Evolutionary conservation across 192 early-diverging fungal species (phyloP), one percentile per base, ranked within the genome.

Genomic region (Backusella sp.): DNA sequence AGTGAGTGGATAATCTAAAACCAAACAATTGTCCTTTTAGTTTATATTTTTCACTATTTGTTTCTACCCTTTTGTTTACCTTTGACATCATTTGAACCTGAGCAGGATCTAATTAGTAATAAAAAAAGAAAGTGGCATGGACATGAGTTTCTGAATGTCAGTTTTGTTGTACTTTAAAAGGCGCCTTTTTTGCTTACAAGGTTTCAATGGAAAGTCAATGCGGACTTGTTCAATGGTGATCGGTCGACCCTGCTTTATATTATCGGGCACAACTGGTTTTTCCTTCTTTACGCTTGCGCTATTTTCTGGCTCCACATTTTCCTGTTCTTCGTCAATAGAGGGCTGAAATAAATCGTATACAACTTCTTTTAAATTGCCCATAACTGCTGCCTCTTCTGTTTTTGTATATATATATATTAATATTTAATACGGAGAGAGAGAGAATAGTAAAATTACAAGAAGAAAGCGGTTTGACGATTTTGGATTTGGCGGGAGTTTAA

Each of bases 1-100:
- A 90, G 73, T 1, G 88, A 86, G 3, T 82, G 76, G 17, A 89
- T 80, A 79, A 82, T 82, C 80, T 82, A 49, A 28, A 62, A 26
- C 26, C 8, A 28, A 14, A 62, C 11, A 23, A 12, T 28, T 4
- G 4, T 3, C 5, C 0, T 12, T 12, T 39, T 12, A 39, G 56
- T 4, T 9, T 28, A 26, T 8, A 28, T 6, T 62, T 12, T 56
- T 21, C n/a, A 1, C 53, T 26, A 1, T 23, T 59, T 19, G 1
- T 0, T 26, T 23, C 7, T 62, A 1, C 12, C 26, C 6, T 28
- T 28, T 62, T 62, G 2, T 28, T 62, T 62, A 26, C 26, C 26
- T 62, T 62, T 62, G 46, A 62, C 72, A 73, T 73, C 72, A 73
- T 73, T 36, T 62, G 72, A 21, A 73, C 72, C 56, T 73, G 72